A percentile compares a stretch with the other conserved stretches of the same genome.
phyloP scores from a whole-genome alignment of 495 filamentous ascomycete genomes.

The Glonium stellatum region DNA sequence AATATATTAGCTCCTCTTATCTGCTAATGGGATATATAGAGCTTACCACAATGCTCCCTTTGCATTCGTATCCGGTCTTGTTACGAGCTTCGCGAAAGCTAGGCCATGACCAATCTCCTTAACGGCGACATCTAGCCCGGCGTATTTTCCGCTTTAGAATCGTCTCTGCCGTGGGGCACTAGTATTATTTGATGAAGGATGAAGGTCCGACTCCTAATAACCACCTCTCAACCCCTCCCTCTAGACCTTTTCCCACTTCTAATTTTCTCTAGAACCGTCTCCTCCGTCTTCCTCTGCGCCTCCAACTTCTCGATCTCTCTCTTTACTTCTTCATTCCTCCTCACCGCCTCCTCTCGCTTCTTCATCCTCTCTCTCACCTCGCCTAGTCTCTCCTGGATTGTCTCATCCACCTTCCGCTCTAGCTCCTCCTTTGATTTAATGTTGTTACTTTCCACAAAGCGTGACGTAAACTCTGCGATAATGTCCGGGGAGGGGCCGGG shows the following conservation, averaged over 20 bases:
- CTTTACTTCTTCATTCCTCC: constrained; percentile 22
- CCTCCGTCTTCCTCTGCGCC: constrained; percentile 22
- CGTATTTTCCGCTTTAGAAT: no score
- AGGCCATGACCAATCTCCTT: no score
- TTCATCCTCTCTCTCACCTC: constrained; percentile 31
- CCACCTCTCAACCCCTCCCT: no score
- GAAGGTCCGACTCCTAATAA: no score
- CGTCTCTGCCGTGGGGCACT: no score
- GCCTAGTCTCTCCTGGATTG: constrained; percentile 28
- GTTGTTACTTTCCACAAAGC: constrained; percentile 33
- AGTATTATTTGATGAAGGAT: no score
- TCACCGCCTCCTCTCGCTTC: constrained; percentile 30
- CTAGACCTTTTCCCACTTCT: not conserved
- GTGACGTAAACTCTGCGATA: constrained; percentile 25
- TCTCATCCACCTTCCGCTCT: constrained; percentile 33
- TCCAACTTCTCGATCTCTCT: constrained; percentile 16
- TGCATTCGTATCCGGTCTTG: no score
- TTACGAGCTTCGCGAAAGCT: no score
- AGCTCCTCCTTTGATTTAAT: constrained; percentile 31
- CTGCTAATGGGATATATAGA: no score
- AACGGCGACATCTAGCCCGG: no score
- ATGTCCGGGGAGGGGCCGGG: constrained; percentile 29
- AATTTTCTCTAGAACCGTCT: constrained; percentile 17
- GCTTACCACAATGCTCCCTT: no score
- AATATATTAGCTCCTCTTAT: no score